Evolutionary conservation across 2,329 filamentous ascomycete genomes (phyloP).

Genomic region (Scedosporium aurantiacum): DNA sequence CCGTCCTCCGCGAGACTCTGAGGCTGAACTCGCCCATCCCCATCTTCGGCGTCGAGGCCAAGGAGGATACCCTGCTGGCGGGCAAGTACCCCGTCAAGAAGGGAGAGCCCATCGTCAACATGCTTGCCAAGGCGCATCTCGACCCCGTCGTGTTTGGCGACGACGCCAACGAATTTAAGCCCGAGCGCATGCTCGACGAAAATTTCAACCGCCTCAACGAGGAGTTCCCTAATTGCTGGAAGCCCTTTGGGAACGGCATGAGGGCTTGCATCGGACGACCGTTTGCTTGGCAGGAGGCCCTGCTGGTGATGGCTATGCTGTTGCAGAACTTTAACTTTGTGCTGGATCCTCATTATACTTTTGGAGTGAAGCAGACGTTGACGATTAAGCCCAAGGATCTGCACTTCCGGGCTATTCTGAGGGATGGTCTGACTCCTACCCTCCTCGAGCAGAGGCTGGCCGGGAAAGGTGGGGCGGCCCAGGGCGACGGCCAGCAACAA

Average conservation of each 20-base stretch:
- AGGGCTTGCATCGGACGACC: conserved; percentile 61
- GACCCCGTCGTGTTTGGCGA: conserved; percentile 56
- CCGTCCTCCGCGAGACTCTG: conserved; percentile 54
- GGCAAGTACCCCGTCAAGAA: conserved; percentile 51
- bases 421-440: conserved; percentile 34
- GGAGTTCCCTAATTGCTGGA: conserved; percentile 53
- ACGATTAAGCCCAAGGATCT: conserved; percentile 56
- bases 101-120: conserved; percentile 34
- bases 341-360: conserved; percentile 47
- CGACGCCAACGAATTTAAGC: conserved; percentile 54
- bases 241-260: conserved; percentile 64
- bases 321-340: conserved; percentile 63
- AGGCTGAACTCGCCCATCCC: conserved; percentile 48
- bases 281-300: conserved; percentile 65
- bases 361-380: conserved; percentile 44
- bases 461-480: conserved; percentile 16
- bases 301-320: conserved; percentile 50
- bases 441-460: conserved; percentile 34
- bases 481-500: neutral
- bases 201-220: conserved; percentile 50
- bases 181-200: conserved; percentile 62
- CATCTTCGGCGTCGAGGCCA: conserved; percentile 39
- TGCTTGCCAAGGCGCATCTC: conserved; percentile 44
- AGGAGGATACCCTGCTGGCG: conserved; percentile 41
- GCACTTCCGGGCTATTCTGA: conserved; percentile 45